These are phyloP conservation scores for Malus hybrid DNA, from an alignment of 331 rosid species.

Conservation along the genomic window DNA sequence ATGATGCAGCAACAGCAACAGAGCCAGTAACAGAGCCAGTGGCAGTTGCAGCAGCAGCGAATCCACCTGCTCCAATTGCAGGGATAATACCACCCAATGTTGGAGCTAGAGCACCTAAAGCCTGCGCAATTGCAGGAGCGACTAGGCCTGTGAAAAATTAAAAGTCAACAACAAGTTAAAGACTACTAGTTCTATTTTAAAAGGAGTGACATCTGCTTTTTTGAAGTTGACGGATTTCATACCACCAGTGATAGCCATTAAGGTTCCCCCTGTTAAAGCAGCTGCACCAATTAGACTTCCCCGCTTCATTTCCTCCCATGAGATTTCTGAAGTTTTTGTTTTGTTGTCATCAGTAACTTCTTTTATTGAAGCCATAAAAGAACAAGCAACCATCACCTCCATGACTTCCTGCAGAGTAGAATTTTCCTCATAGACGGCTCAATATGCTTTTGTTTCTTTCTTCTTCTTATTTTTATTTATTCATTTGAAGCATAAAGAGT, in stretches of 20 bases:
- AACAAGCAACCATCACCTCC: conserved; percentile 23
- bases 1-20: conserved; percentile 21
- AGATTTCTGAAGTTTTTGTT: background rate
- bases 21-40: conserved; percentile 21
- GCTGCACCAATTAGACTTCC: conserved; percentile 26
- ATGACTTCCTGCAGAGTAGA: conserved; percentile 16
- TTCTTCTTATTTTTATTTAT: background rate
- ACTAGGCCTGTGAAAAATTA: conserved; percentile 12
- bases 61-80: conserved; percentile 16
- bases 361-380: conserved; percentile 14
- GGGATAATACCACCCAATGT: conserved; percentile 9
- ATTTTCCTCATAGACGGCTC: background rate
- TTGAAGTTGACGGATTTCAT: background rate
- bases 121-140: conserved; percentile 20
- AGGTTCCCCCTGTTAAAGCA: conserved; percentile 22
- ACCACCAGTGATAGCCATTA: conserved; percentile 26
- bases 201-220: background rate
- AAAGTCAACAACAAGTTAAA: background rate
- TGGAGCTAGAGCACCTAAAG: conserved; percentile 12
- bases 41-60: conserved; percentile 19
- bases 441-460: background rate
- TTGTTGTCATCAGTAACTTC: conserved; percentile 3
- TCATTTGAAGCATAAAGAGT: background rate
- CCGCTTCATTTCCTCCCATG: conserved; percentile 14
- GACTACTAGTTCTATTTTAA: background rate